phyloP scores from a whole-genome alignment of 768 basidiomycete genomes.

The Collybia nuda region DNA sequence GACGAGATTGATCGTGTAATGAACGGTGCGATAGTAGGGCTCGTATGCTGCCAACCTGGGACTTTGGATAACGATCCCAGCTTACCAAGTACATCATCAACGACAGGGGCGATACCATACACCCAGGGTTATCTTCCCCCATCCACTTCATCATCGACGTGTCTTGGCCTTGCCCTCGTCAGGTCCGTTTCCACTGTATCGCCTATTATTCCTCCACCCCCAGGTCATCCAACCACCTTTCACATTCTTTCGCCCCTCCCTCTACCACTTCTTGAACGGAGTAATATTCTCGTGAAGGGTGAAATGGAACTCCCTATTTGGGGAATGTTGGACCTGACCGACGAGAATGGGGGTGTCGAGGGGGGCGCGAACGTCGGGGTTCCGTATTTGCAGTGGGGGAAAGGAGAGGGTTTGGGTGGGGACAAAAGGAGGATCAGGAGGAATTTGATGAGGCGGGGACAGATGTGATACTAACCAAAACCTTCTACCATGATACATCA shows the following conservation, averaged over 20 bases:
- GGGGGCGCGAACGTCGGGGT: slow-evolving; percentile 56
- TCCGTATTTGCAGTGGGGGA: slow-evolving; percentile 81
- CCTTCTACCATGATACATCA: too few relatives aligned
- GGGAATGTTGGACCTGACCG: slow-evolving; percentile 73
- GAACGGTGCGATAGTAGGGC: slow-evolving; percentile 78
- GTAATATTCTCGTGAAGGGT: slow-evolving; percentile 72
- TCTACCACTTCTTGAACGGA: slow-evolving; percentile 36
- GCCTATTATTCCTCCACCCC: neutral
- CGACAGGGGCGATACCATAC: slow-evolving; percentile 47
- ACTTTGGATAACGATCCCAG: slow-evolving; percentile 27
- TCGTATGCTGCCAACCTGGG: slow-evolving; percentile 55
- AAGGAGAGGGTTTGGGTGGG: slow-evolving; percentile 67
- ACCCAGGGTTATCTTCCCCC: slow-evolving; percentile 54
- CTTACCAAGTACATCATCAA: neutral
- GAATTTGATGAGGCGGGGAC: slow-evolving; percentile 84
- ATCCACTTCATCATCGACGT: slow-evolving; percentile 56
- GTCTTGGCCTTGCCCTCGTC: slow-evolving; percentile 77
- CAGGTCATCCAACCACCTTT: slow-evolving; percentile 28
- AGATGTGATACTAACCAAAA: slow-evolving; percentile 42
- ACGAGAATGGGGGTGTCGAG: slow-evolving; percentile 34
- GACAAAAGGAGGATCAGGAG: slow-evolving; percentile 74
- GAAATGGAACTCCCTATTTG: slow-evolving; percentile 86
- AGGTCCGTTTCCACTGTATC: slow-evolving; percentile 45
- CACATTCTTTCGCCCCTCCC: slow-evolving; percentile 85
- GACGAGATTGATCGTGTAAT: slow-evolving; percentile 71